phyloP scores from a whole-genome alignment of 1,284 basidiomycete genomes.

The Abortiporus biennis region DNA sequence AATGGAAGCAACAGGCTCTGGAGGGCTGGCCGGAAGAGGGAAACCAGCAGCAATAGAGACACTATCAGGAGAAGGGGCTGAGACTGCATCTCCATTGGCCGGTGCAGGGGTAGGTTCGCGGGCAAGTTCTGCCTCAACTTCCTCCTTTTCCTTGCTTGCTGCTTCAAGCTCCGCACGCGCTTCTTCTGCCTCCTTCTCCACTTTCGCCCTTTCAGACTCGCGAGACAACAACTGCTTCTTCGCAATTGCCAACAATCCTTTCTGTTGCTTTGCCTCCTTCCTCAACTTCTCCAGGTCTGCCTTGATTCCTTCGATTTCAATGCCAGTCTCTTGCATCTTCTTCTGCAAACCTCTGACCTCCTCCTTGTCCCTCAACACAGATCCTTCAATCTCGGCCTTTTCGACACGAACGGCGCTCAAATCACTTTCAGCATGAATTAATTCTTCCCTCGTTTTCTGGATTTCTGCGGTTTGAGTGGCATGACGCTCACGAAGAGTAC shows the following conservation, averaged over 20 bases:
- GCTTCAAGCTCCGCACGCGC: slow-evolving; percentile 48
- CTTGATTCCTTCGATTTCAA: slow-evolving; percentile 71
- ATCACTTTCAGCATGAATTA: slow-evolving; percentile 91
- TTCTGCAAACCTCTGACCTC: slow-evolving; percentile 85
- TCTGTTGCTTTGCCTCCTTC: slow-evolving; percentile 95
- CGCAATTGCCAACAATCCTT: slow-evolving; percentile 89
- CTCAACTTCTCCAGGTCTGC: slow-evolving; percentile 81
- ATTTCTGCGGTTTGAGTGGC: slow-evolving; percentile 72
- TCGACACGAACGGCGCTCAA: slow-evolving; percentile 86
- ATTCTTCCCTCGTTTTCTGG: slow-evolving; percentile 69
- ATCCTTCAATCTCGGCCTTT: slow-evolving; percentile 89
- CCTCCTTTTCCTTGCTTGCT: slow-evolving; percentile 51
- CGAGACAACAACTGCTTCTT: slow-evolving; percentile 90
- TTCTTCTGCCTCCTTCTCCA: slow-evolving; percentile 69
- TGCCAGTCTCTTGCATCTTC: slow-evolving; percentile 76
- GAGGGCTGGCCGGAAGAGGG: slow-evolving; percentile 67
- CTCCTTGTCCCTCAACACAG: slow-evolving; percentile 89
- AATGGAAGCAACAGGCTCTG: slow-evolving; percentile 28
- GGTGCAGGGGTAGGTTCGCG: slow-evolving; percentile 21
- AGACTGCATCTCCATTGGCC: slow-evolving; percentile 25
- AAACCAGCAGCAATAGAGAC: slow-evolving; percentile 59
- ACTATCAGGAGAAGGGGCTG: slow-evolving; percentile 37
- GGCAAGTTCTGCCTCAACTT: slow-evolving; percentile 46
- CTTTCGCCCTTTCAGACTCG: slow-evolving; percentile 71
- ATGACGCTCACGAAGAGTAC: slow-evolving; percentile 69